phyloP scores from a whole-genome alignment of 306 rosid genomes.

The Vigna mungo region DNA sequence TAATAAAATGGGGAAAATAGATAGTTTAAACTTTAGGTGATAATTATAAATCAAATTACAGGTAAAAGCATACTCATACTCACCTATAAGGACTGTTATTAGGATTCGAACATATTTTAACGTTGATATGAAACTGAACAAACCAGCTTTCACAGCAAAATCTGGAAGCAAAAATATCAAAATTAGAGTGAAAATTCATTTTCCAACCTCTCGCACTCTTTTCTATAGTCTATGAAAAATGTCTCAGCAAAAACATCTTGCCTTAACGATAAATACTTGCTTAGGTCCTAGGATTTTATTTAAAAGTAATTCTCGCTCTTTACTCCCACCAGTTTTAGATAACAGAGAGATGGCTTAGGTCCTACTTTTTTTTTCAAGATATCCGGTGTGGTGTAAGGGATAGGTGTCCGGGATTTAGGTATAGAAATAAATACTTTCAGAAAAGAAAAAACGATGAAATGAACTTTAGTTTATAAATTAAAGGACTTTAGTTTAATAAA shows the following conservation, averaged over 20 bases:
- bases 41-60: constrained; percentile 18
- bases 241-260: neutral
- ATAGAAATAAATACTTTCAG: neutral
- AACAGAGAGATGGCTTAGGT: neutral
- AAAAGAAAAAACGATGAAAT: no score
- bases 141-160: constrained; percentile 47
- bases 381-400: neutral
- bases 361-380: neutral
- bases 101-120: constrained; percentile 57
- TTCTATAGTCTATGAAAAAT: neutral
- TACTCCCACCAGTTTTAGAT: neutral
- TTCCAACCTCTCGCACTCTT: constrained; percentile 12
- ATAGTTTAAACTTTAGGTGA: constrained; percentile 36
- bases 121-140: constrained; percentile 58
- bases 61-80: constrained; percentile 55
- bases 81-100: constrained; percentile 62
- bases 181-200: constrained; percentile 32
- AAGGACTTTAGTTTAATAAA: neutral
- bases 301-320: neutral
- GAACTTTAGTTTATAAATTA: no score
- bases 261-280: neutral
- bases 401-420: neutral
- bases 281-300: neutral
- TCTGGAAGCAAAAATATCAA: constrained; percentile 58
- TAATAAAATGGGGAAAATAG: neutral